phyloP scores from a whole-genome alignment of 2,329 filamentous ascomycete genomes.

The Paracoccidioides lutzii region DNA sequence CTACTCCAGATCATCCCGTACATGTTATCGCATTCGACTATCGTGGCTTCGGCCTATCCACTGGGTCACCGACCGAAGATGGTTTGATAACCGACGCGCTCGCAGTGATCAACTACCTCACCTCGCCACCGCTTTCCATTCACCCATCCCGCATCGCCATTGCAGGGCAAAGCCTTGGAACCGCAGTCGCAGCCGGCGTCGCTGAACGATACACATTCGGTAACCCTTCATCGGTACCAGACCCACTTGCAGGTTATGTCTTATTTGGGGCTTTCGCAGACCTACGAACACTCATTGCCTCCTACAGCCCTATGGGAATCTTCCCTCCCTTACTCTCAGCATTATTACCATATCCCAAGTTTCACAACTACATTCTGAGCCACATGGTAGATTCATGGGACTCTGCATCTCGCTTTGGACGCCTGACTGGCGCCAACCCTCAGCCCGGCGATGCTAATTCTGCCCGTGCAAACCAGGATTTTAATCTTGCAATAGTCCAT shows the following conservation, averaged over 20 bases:
- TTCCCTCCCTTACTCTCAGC: slow-evolving; percentile 65
- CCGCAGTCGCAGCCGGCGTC: slow-evolving; percentile 64
- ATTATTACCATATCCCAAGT: slow-evolving; percentile 51
- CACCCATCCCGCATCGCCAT: slow-evolving; percentile 62
- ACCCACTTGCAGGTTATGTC: slow-evolving; percentile 66
- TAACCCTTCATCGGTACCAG: slow-evolving; percentile 28
- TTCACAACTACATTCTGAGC: slow-evolving; percentile 48
- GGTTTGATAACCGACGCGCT: slow-evolving; percentile 71
- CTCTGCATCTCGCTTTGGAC: slow-evolving; percentile 50
- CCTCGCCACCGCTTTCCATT: slow-evolving; percentile 47
- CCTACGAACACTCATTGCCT: slow-evolving; percentile 57
- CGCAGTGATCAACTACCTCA: slow-evolving; percentile 54
- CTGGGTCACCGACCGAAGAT: slow-evolving; percentile 64
- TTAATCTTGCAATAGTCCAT: slow-evolving; percentile 64
- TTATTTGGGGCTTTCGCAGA: slow-evolving; percentile 70
- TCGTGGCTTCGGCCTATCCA: slow-evolving; percentile 72
- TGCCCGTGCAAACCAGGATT: slow-evolving; percentile 37
- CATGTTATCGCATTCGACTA: slow-evolving; percentile 88
- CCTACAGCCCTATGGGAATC: slow-evolving; percentile 65
- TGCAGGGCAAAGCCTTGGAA: slow-evolving; percentile 78
- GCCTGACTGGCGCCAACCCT: slow-evolving; percentile 23
- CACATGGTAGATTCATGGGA: slow-evolving; percentile 72
- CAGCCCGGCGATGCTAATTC: slow-evolving; percentile 34
- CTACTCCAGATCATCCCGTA: slow-evolving; percentile 46
- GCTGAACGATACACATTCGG: slow-evolving; percentile 54